Base-by-base conservation (phyloP, 2,329 filamentous ascomycete species). In the Parascedosporium putredinis region DNA sequence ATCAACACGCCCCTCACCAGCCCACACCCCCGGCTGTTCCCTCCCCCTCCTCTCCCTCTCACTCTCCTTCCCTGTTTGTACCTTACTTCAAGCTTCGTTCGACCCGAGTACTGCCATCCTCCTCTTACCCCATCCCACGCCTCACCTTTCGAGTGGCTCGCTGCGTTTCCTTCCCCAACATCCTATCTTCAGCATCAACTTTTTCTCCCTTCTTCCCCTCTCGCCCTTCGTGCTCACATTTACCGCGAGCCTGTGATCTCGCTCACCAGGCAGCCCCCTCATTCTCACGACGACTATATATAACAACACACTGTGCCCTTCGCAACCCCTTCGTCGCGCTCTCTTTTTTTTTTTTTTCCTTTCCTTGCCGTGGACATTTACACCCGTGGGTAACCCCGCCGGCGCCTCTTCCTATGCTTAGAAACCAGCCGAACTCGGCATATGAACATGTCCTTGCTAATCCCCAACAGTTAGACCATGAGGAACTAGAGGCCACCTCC, bases 381-480 rank as follows among this genome's bases (percentile, higher is more conserved):
- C n/a, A n/a, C n/a, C 22, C 18, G 48, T 50, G 25, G 43, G 48
- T 50, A 42, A 23, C 48, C 20, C 47, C 23, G 14, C 36, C 24
- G 14, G 47, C 22, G 9, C 38, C 16, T n/a, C n/a, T 29, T 33
- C 16, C 25, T 33, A 50, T 50, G 40, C 36, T 20, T 24, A n/a
- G 14, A 38, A 48, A n/a, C 20, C 22, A 25, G 46, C 46, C 33
- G 10, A 16, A 38, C 20, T 25, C 38, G 25, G 14, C 20, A 22
- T n/a, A 44, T 23, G 18, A 25, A 38, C 27, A 23, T 40, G 12
- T 12, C 4, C 27, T 9, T 45, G 20, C 42, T 29, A 5, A 45
- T 23, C 42, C 16, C 42, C 42, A 25, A 45, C 48, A 50, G 48
- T 7, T 45, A 18, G 34, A 45, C 48, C 20, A 50, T 50, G 48